phyloP scores from a whole-genome alignment of 179 eudicot species.

The Heliamphora pulchella region DNA sequence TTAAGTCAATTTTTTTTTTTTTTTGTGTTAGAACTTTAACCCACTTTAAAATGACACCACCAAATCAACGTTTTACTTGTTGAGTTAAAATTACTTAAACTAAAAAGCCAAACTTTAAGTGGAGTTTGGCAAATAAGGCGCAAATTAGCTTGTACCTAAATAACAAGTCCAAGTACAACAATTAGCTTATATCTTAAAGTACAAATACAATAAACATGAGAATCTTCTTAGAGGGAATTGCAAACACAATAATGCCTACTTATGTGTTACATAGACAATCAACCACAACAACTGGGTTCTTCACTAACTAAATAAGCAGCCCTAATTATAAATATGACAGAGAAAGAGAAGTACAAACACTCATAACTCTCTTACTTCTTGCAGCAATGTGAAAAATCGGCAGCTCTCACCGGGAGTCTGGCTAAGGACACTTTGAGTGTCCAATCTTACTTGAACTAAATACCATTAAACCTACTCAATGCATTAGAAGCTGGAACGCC shows the following conservation, averaged over 20 bases:
- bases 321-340: not conserved
- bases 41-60: too few species aligned
- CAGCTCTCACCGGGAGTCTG: not conserved
- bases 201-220: not conserved
- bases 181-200: not conserved
- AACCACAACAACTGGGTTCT: too few species aligned
- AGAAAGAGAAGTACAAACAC: not conserved
- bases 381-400: not conserved
- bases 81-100: too few species aligned
- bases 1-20: too few species aligned
- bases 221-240: not conserved
- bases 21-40: too few species aligned
- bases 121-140: too few species aligned
- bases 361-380: not conserved
- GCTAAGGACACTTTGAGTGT: not conserved
- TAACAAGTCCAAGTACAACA: too few species aligned
- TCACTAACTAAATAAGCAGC: not conserved
- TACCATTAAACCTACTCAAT: constrained; percentile 18
- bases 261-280: not conserved
- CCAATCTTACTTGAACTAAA: not conserved
- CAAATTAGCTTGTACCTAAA: too few species aligned
- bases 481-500: constrained; percentile 66
- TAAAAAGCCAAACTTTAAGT: too few species aligned
- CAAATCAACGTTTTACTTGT: too few species aligned
- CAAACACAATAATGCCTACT: not conserved